A percentile compares a stretch with the other conserved stretches of the same genome.
Conservation (phyloP, 2,329 filamentous ascomycete species). For the Xylaria sp. region DNA sequence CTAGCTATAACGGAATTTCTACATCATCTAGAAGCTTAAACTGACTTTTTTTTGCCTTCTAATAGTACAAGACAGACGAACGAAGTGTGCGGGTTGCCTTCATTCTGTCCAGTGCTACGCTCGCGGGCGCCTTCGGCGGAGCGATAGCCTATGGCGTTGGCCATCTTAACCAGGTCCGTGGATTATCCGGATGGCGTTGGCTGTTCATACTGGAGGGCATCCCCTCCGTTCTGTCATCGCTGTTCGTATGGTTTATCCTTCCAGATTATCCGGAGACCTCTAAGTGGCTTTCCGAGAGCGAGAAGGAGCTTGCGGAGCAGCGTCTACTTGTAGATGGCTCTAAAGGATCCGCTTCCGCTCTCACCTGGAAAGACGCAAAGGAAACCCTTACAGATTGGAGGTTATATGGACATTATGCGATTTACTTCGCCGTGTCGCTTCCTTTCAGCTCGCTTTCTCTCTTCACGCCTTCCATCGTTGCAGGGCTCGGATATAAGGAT, state of each 20-base stretch:
- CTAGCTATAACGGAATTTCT: neutral
- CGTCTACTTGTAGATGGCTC: conserved; percentile 61
- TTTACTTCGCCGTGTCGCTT: conserved; percentile 56
- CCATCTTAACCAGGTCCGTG: conserved; percentile 73
- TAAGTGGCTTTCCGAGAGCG: conserved; percentile 68
- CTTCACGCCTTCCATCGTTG: conserved; percentile 70
- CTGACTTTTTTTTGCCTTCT: neutral
- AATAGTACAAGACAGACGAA: conserved; percentile 73
- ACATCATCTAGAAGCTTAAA: neutral
- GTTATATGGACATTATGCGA: conserved; percentile 74
- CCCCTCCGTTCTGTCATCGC: conserved; percentile 63
- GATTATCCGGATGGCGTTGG: conserved; percentile 77
- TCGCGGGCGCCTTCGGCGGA: conserved; percentile 81
- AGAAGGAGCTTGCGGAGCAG: conserved; percentile 65
- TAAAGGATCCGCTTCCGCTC: conserved; percentile 68
- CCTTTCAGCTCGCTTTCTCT: conserved; percentile 52
- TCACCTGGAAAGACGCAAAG: conserved; percentile 75
- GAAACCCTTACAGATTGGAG: conserved; percentile 73
- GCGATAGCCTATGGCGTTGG: conserved; percentile 79
- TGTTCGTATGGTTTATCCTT: conserved; percentile 68
- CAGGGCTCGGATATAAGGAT: conserved; percentile 51
- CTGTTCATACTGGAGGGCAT: conserved; percentile 63
- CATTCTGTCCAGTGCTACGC: conserved; percentile 74
- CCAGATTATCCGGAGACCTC: conserved; percentile 75
- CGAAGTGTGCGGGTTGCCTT: conserved; percentile 77